Percentiles rank a stretch among this genome's conserved stretches.
These are phyloP conservation scores for Pterula multifida DNA, from an alignment of 1,284 basidiomycete genomes.

Conservation along the genomic window DNA sequence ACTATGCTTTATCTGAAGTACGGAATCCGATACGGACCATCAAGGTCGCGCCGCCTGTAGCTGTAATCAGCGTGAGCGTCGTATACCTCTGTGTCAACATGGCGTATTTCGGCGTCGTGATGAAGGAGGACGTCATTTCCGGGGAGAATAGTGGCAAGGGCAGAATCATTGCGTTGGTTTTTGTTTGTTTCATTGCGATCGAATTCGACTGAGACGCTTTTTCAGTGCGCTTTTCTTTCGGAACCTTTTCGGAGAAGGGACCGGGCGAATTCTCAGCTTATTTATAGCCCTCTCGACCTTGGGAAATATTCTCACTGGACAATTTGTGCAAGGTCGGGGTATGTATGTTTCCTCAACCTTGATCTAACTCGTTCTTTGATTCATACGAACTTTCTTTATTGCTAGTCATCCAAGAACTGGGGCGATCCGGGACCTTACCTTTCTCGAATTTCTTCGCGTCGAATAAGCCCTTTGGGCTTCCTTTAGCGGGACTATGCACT, in stretches of 20 bases:
- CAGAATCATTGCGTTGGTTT: conserved; percentile 45
- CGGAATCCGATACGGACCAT: conserved; percentile 55
- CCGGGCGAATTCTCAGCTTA: conserved; percentile 41
- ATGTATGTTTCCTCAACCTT: conserved; percentile 6
- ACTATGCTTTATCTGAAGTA: conserved; percentile 60
- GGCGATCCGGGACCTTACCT: conserved; percentile 52
- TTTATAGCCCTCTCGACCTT: conserved; percentile 52
- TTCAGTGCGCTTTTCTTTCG: conserved; percentile 53
- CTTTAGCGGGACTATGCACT: conserved; percentile 41
- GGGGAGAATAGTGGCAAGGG: conserved; percentile 13
- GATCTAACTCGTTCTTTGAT: neutral
- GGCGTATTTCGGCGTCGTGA: conserved; percentile 59
- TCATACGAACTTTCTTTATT: neutral
- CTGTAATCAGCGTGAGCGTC: conserved; percentile 38
- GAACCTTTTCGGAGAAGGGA: conserved; percentile 46
- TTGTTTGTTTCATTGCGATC: neutral
- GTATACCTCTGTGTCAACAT: conserved; percentile 54
- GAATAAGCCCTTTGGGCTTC: conserved; percentile 51
- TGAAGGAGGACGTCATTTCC: conserved; percentile 47
- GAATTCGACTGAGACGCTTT: neutral
- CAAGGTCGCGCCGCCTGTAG: conserved; percentile 52
- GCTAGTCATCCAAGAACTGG: conserved; percentile 58
- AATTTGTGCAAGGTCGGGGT: conserved; percentile 58
- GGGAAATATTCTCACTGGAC: conserved; percentile 47
- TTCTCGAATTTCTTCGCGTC: conserved; percentile 49